A percentile compares a stretch with the other conserved stretches of the same genome.
phyloP scores from a whole-genome alignment of 352 stramenopile species.

The Globisporangium alternatum region DNA sequence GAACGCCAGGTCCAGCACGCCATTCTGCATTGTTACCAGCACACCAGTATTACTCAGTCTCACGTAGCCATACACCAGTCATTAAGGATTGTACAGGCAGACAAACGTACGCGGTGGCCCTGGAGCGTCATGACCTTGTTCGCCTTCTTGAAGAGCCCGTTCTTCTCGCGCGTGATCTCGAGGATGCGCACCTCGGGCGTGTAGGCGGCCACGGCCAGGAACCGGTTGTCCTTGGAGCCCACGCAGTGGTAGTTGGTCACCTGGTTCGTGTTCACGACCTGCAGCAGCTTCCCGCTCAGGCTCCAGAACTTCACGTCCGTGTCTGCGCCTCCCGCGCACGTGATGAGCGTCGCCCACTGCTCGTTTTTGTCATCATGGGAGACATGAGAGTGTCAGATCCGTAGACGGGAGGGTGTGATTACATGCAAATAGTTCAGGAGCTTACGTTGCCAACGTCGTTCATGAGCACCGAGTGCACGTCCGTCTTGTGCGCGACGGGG shows the following conservation, averaged over 20 bases:
- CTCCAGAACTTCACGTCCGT: slow-evolving; percentile 87
- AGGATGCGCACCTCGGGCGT: slow-evolving; percentile 85
- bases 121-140: slow-evolving; percentile 85
- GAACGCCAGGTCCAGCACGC: slow-evolving; percentile 74
- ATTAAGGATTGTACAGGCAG: background rate
- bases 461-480: slow-evolving; percentile 81
- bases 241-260: slow-evolving; percentile 80
- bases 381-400: background rate
- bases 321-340: slow-evolving; percentile 58
- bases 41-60: background rate
- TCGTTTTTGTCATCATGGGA: background rate
- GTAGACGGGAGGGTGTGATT: background rate
- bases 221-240: slow-evolving; percentile 79
- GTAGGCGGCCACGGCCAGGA: slow-evolving; percentile 75
- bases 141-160: slow-evolving; percentile 72
- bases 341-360: slow-evolving; percentile 77
- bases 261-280: slow-evolving; percentile 79
- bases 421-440: background rate
- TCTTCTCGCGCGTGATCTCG: slow-evolving; percentile 75
- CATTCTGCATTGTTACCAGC: slow-evolving; percentile 34
- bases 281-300: slow-evolving; percentile 55
- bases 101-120: slow-evolving; percentile 55
- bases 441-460: slow-evolving; percentile 73
- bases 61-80: background rate
- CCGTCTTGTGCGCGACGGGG: slow-evolving; percentile 58